Percentiles rank a stretch among this genome's conserved stretches.
phyloP scores from a whole-genome alignment of 2,329 filamentous ascomycete genomes.

The Myriosclerotinia curreyana region DNA sequence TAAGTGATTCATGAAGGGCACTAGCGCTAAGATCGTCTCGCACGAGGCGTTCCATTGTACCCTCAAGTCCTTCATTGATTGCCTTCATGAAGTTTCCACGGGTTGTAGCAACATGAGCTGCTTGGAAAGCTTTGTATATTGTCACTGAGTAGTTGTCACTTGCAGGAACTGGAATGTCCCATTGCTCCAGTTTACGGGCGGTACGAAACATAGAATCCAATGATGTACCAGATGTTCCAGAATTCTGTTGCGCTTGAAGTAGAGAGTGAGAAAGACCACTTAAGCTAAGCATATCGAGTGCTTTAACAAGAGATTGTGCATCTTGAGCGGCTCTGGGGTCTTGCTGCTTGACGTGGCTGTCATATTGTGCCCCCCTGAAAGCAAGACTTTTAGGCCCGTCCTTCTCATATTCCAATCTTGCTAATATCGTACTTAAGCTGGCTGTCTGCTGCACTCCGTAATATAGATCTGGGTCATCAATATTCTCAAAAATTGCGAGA shows the following conservation, averaged over 20 bases:
- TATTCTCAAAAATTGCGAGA: conserved; percentile 80
- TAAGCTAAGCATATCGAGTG: conserved; percentile 76
- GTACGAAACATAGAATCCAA: conserved; percentile 74
- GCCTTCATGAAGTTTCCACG: conserved; percentile 51
- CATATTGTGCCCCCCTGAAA: conserved; percentile 86
- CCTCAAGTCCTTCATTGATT: conserved; percentile 61
- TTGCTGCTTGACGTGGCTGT: conserved; percentile 70
- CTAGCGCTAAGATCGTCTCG: conserved; percentile 49
- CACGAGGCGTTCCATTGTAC: conserved; percentile 57
- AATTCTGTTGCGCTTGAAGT: conserved; percentile 62
- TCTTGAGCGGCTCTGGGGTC: conserved; percentile 57
- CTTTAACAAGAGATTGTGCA: conserved; percentile 67
- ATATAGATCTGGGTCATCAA: conserved; percentile 94
- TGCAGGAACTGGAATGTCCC: conserved; percentile 78
- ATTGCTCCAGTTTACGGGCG: conserved; percentile 80
- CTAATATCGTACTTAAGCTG: conserved; percentile 72
- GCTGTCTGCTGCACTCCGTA: conserved; percentile 83
- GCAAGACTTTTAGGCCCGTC: conserved; percentile 83
- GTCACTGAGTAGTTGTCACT: conserved; percentile 63
- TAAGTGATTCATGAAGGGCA: conserved; percentile 54
- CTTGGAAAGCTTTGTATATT: conserved; percentile 78
- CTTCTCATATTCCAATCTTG: conserved; percentile 83
- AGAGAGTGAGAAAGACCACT: conserved; percentile 82
- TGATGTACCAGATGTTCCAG: conserved; percentile 55
- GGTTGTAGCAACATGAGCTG: conserved; percentile 65